These are phyloP conservation scores for Diutina ranongensis DNA, from an alignment of 1,139 yeast species.

Conservation along the genomic window DNA sequence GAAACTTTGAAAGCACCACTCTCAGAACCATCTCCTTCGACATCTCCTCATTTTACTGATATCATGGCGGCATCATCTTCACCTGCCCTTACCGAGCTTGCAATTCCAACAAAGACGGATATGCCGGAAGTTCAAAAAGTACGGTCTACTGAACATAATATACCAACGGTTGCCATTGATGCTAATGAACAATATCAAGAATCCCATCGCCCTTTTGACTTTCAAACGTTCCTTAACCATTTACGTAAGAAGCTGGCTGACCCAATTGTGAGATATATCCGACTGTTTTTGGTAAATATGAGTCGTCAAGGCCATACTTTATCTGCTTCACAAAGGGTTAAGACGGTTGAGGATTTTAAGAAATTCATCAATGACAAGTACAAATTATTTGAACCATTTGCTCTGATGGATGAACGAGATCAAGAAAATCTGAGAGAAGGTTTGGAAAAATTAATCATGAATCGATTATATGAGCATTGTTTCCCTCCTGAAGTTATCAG, in stretches of 20 bases:
- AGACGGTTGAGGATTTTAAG: constrained; percentile 65
- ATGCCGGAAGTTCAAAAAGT: background rate
- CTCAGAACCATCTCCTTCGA: background rate
- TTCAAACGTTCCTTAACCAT: constrained; percentile 65
- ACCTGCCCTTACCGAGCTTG: background rate
- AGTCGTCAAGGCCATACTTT: constrained; percentile 48
- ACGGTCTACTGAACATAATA: background rate
- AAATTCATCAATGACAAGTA: constrained; percentile 59
- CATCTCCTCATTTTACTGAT: background rate
- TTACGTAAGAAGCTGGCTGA: constrained; percentile 71
- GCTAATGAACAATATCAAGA: background rate
- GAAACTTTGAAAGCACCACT: too few relatives aligned
- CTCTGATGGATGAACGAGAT: constrained; percentile 43
- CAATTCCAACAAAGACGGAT: background rate
- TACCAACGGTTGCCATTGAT: background rate
- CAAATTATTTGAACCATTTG: constrained; percentile 60
- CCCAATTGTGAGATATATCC: constrained; percentile 77
- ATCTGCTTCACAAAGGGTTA: constrained; percentile 67
- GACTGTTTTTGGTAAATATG: constrained; percentile 72
- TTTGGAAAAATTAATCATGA: constrained; percentile 85
- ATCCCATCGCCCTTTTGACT: constrained; percentile 40
- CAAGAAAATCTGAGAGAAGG: constrained; percentile 80
- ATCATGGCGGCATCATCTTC: background rate
- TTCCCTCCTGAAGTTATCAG: constrained; percentile 66
- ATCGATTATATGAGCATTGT: constrained; percentile 64